Base-by-base conservation (phyloP, 2,329 filamentous ascomycete species). In the Penicillium sclerotigenum region DNA sequence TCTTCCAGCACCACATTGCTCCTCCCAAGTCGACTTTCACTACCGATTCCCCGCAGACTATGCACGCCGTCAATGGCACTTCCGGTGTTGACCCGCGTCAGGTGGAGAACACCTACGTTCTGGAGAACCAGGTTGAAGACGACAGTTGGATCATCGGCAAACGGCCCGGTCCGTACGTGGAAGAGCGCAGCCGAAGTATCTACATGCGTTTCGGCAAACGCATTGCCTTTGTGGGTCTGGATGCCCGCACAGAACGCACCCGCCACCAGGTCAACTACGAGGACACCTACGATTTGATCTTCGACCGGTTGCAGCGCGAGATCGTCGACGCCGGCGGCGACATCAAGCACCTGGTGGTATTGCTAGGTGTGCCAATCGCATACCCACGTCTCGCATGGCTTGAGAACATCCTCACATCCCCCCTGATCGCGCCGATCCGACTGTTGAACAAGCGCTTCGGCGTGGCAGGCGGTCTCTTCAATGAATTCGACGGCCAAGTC, bases 391-490 rank as follows among this genome's bases (percentile, higher is more conserved):
- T 97, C 52, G 94, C 92, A n/a, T 97, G 93, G 93, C 81, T 97
- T 5, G 93, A 97, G 72, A 97, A 96, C 68, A 89, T 97, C 56
- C 84, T 97, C 65, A 83, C 83, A 16, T 95, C 90, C 58, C 92
- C 93, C 0, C 65, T 97, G 24, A 92, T 97, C 68, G 91, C 88
- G 0, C 91, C 92, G 0, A 85, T 97, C 69, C 92, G 91, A 68
- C 87, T 97, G 60, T 73, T 97, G 65, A 94, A 96, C 78, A 89
- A 92, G 72, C 85, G 92, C 26, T 96, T 97, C 63, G 93, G 93
- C 54, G 76, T 96, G 42, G 88, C 88, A 5, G 92, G 91, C 47
- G 85, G 86, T 50, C 80, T 97, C 42, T 96, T 97, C 80, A 97
- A 97, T 74, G 83, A 91, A 54, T 97, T 97, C 64, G 93, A 97